phyloP scores from a whole-genome alignment of 805 yeast genomes.

The Hanseniaspora valbyensis region DNA sequence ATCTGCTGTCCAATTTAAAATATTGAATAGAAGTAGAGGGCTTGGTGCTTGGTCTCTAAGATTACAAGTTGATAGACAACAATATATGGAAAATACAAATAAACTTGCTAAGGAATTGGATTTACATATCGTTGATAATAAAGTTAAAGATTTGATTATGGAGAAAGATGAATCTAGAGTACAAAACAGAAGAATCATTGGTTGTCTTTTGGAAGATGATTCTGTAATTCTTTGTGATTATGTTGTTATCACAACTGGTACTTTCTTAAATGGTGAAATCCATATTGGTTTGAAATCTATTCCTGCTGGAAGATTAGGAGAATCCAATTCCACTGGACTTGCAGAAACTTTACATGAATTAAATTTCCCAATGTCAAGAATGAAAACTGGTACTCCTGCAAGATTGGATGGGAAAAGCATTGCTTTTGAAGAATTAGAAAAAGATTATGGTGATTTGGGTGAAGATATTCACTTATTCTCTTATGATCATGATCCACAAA shows the following conservation, averaged over 20 bases:
- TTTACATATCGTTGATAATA: conserved; percentile 48
- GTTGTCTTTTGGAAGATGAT: conserved; percentile 49
- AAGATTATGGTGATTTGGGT: conserved; percentile 66
- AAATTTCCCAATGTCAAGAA: conserved; percentile 75
- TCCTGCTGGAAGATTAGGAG: conserved; percentile 93
- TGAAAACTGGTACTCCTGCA: conserved; percentile 97
- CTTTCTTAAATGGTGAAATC: conserved; percentile 87
- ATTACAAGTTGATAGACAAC: conserved; percentile 83
- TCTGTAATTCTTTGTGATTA: conserved; percentile 43
- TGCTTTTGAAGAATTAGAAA: conserved; percentile 49
- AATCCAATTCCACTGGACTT: conserved; percentile 79
- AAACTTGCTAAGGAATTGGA: conserved; percentile 68
- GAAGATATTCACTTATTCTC: conserved; percentile 70
- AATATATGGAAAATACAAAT: conserved; percentile 40
- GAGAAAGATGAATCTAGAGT: conserved; percentile 11
- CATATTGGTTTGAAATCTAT: conserved; percentile 71
- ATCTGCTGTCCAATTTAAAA: conserved; percentile 87
- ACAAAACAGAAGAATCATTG: conserved; percentile 36
- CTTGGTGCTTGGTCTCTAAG: conserved; percentile 98
- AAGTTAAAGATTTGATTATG: conserved; percentile 74
- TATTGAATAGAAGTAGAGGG: conserved; percentile 71
- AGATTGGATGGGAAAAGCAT: conserved; percentile 65
- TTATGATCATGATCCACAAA: conserved; percentile 52
- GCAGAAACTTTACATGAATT: conserved; percentile 64
- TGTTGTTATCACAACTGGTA: conserved; percentile 90